phyloP scores from a whole-genome alignment of 495 filamentous ascomycete genomes.

The Sabuloglossum arenarium region DNA sequence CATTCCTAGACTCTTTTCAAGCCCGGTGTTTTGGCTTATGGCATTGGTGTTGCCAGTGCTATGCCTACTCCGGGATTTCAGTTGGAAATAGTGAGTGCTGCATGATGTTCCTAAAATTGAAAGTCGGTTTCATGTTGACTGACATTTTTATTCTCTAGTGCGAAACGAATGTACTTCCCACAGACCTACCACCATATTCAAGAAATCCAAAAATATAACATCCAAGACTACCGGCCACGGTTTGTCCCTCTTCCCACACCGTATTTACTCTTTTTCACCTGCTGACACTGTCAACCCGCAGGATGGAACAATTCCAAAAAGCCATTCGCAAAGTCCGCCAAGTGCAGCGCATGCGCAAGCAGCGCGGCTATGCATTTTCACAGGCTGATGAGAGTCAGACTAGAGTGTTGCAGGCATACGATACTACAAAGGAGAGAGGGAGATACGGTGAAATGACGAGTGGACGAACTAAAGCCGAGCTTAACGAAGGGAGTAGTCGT shows the following conservation, averaged over 20 bases:
- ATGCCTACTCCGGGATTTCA: constrained; percentile 77
- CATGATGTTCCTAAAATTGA: background rate
- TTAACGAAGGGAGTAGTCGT: background rate
- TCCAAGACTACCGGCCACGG: constrained; percentile 92
- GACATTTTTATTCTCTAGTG: constrained; percentile 11
- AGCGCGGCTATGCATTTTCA: constrained; percentile 95
- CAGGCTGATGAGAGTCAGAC: constrained; percentile 93
- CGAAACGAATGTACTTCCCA: constrained; percentile 89
- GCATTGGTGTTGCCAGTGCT: constrained; percentile 55
- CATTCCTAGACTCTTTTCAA: constrained; percentile 56
- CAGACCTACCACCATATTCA: constrained; percentile 97
- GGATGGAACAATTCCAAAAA: constrained; percentile 99
- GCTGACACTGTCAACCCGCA: constrained; percentile 14
- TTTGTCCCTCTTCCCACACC: constrained; percentile 16
- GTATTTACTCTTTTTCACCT: constrained; percentile 3
- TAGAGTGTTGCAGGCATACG: constrained; percentile 84
- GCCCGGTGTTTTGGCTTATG: constrained; percentile 81
- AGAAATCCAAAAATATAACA: constrained; percentile 99
- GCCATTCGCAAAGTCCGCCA: constrained; percentile 96
- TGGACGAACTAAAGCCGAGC: background rate
- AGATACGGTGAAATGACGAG: constrained; percentile 95
- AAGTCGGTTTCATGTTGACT: background rate
- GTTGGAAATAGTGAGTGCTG: constrained; percentile 36
- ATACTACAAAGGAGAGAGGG: constrained; percentile 81
- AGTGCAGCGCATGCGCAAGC: constrained; percentile 98